Evolutionary conservation across 1,284 basidiomycete genomes (phyloP).

Genomic region (Ustilago shanxiensis): DNA sequence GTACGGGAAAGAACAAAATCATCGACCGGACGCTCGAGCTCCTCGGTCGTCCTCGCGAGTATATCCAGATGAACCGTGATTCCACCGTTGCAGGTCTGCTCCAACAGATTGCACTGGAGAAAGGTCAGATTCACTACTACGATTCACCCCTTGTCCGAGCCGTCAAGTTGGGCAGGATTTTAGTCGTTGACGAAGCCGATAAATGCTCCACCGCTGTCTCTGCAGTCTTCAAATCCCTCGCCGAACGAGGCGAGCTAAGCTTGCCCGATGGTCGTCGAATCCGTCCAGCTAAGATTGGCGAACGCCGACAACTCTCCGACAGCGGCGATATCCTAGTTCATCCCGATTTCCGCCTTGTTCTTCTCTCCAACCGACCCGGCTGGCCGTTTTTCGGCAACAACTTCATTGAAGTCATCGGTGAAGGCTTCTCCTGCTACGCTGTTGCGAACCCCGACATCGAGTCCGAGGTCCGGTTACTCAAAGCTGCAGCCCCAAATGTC

Average conservation of each 20-base stretch:
- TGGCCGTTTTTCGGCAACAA: constrained; percentile 69
- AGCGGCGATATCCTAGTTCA: constrained; percentile 64
- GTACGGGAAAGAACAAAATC: constrained; percentile 71
- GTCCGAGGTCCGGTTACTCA: constrained; percentile 67
- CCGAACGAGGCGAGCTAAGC: constrained; percentile 69
- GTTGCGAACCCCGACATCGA: constrained; percentile 70
- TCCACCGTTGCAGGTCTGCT: constrained; percentile 65
- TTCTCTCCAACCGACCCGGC: constrained; percentile 70
- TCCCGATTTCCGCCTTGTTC: constrained; percentile 69
- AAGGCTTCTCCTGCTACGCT: constrained; percentile 68
- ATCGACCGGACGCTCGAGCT: constrained; percentile 70
- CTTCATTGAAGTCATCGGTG: constrained; percentile 70
- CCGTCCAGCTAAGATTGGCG: constrained; percentile 38
- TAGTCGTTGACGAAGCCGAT: constrained; percentile 71
- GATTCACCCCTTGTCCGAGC: constrained; percentile 70
- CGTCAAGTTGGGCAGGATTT: constrained; percentile 67
- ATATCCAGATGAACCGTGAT: constrained; percentile 70
- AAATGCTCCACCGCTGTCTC: constrained; percentile 70
- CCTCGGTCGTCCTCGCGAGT: constrained; percentile 69
- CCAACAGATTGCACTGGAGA: constrained; percentile 67
- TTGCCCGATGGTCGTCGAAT: constrained; percentile 69
- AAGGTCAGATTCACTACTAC: constrained; percentile 66
- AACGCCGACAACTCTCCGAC: constrained; percentile 10
- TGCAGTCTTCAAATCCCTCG: constrained; percentile 70
- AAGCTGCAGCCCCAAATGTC: constrained; percentile 66